These are phyloP conservation scores for Populus davidiana DNA, from an alignment of 345 rosid species.

Conservation along the genomic window DNA sequence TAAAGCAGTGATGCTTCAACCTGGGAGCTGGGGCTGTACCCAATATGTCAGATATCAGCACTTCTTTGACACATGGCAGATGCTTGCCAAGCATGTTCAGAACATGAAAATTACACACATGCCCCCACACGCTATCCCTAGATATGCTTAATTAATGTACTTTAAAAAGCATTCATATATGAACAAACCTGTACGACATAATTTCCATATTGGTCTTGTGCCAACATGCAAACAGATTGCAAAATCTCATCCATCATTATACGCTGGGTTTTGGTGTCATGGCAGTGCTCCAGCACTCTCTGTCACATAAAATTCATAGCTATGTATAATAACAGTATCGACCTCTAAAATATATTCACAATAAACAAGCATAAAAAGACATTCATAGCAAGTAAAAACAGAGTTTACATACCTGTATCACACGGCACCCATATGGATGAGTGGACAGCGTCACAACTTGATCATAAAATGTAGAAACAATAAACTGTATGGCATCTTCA, in stretches of 20 bases:
- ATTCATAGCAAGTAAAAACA: no score
- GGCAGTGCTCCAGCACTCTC: slow-evolving; percentile 94
- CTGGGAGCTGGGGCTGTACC: neutral
- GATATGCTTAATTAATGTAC: neutral
- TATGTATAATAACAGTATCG: slow-evolving; percentile 4
- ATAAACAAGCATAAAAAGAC: neutral
- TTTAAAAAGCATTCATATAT: neutral
- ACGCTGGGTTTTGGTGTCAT: slow-evolving; percentile 64
- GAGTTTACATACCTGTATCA: slow-evolving; percentile 66
- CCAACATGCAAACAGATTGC: slow-evolving; percentile 78
- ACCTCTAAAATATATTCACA: neutral
- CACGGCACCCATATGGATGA: slow-evolving; percentile 98
- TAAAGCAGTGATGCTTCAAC: neutral
- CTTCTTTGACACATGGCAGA: neutral
- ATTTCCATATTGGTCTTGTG: slow-evolving; percentile 97
- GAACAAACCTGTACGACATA: slow-evolving; percentile 93
- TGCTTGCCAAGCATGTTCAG: neutral
- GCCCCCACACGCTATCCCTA: neutral
- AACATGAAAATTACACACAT: neutral
- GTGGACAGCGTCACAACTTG: slow-evolving; percentile 81
- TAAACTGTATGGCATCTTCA: slow-evolving; percentile 76
- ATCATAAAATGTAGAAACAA: slow-evolving; percentile 78
- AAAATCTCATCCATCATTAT: slow-evolving; percentile 86
- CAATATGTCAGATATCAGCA: neutral
- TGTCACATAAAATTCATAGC: slow-evolving; percentile 33